These are phyloP conservation scores for Rhodotorula sp. DNA, from an alignment of 1,284 basidiomycete species.

Conservation along the genomic window DNA sequence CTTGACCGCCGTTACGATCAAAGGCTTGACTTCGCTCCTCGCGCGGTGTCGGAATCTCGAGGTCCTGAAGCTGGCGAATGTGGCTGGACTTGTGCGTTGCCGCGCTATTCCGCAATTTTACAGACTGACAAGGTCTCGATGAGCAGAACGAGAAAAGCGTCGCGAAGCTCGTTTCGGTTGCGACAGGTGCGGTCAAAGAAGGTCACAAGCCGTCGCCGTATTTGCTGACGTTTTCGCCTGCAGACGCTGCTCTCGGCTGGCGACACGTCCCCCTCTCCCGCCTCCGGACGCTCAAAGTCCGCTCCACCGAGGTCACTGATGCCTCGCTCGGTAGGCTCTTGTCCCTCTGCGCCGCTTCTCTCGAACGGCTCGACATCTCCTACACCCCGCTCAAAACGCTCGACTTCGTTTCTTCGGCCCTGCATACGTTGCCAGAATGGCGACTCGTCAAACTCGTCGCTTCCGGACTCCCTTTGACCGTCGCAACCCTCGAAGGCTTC, in stretches of 20 bases:
- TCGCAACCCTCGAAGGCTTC: conserved; percentile 36
- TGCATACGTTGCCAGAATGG: conserved; percentile 27
- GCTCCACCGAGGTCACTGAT: conserved; percentile 41
- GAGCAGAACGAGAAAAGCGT: conserved; percentile 38
- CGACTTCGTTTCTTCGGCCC: conserved; percentile 39
- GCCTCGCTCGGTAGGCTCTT: conserved; percentile 40
- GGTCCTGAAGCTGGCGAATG: conserved; percentile 42
- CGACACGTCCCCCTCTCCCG: conserved; percentile 38
- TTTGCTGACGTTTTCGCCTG: not conserved
- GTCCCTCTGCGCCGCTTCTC: conserved; percentile 36
- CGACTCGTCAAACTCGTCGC: conserved; percentile 41
- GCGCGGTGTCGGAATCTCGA: conserved; percentile 36
- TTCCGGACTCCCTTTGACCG: conserved; percentile 40
- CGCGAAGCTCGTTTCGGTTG: conserved; percentile 27
- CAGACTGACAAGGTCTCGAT: not conserved
- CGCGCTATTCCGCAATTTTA: not conserved
- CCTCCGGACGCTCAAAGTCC: conserved; percentile 42
- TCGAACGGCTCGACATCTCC: conserved; percentile 43
- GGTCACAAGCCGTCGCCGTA: not conserved
- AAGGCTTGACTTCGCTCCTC: conserved; percentile 39
- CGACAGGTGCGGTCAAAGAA: conserved; percentile 4
- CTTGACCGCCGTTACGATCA: conserved; percentile 40
- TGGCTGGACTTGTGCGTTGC: conserved; percentile 33
- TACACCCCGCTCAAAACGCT: conserved; percentile 39
- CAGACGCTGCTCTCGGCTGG: conserved; percentile 15